Conservation (phyloP, 2,329 filamentous ascomycete species). For the Venturia asperata region DNA sequence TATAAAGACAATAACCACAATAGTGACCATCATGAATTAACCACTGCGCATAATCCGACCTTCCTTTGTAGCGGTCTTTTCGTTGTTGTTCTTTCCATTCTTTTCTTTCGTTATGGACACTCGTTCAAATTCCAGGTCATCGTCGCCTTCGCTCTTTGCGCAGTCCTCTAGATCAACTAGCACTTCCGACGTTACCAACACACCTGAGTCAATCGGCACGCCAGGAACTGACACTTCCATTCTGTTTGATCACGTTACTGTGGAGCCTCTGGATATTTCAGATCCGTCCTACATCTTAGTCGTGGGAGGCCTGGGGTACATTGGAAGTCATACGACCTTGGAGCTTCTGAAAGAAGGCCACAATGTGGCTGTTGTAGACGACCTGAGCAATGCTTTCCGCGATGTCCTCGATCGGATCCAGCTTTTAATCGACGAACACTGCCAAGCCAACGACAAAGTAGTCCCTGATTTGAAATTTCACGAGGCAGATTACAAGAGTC, state of each 20-base stretch:
- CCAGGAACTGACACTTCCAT: slow-evolving; percentile 40
- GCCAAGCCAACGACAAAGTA: slow-evolving; percentile 43
- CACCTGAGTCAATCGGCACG: slow-evolving; percentile 32
- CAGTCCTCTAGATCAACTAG: background rate
- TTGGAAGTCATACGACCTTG: slow-evolving; percentile 50
- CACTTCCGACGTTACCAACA: slow-evolving; percentile 23
- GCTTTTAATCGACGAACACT: slow-evolving; percentile 30
- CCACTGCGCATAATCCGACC: slow-evolving; percentile 3
- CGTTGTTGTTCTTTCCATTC: background rate
- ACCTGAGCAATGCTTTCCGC: slow-evolving; percentile 41
- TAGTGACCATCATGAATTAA: slow-evolving; percentile 23
- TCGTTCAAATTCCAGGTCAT: slow-evolving; percentile 23
- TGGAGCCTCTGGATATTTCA: slow-evolving; percentile 42
- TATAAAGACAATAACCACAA: slow-evolving; percentile 15
- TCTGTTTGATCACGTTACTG: slow-evolving; percentile 40
- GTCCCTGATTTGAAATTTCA: slow-evolving; percentile 46
- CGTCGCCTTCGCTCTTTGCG: slow-evolving; percentile 28
- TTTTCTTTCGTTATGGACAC: slow-evolving; percentile 24
- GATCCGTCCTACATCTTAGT: slow-evolving; percentile 42
- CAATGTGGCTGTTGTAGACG: slow-evolving; percentile 44
- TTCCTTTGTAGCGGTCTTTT: slow-evolving; percentile 12
- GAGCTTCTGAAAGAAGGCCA: slow-evolving; percentile 49
- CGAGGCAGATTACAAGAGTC: slow-evolving; percentile 42
- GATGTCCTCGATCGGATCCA: slow-evolving; percentile 34
- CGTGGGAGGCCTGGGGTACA: slow-evolving; percentile 49